Conservation (phyloP, 805 yeast species). For the Candida boidinii region DNA sequence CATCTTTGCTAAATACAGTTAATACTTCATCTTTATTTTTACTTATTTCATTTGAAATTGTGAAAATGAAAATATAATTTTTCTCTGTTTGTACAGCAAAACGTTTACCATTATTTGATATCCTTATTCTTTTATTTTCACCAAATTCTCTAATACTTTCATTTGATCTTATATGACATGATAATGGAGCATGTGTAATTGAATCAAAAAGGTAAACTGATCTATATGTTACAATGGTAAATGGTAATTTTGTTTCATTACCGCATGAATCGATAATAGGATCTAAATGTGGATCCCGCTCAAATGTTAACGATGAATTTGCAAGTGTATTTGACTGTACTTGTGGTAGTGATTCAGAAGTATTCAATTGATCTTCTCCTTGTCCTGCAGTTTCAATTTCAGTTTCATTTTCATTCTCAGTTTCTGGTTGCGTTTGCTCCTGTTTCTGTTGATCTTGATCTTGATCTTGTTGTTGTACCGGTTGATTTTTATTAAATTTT, state of each 20-base stretch:
- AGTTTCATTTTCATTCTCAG: no score
- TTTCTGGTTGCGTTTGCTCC: background rate
- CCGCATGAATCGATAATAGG: constrained; percentile 24
- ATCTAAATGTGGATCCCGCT: constrained; percentile 21
- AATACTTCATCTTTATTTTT: constrained; percentile 18
- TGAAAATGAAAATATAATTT: constrained; percentile 35
- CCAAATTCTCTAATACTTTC: constrained; percentile 41
- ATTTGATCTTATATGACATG: constrained; percentile 35
- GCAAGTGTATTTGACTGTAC: background rate
- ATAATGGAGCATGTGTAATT: constrained; percentile 36
- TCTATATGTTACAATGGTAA: constrained; percentile 27
- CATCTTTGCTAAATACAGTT: constrained; percentile 20
- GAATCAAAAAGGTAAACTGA: constrained; percentile 31
- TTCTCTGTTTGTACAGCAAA: constrained; percentile 32
- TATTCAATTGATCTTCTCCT: background rate
- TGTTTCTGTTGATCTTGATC: background rate
- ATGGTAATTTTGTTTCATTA: constrained; percentile 20
- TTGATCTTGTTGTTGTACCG: background rate
- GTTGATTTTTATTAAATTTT: no score
- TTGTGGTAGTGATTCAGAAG: background rate
- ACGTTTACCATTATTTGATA: constrained; percentile 27
- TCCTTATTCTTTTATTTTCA: constrained; percentile 27
- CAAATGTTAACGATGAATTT: constrained; percentile 11
- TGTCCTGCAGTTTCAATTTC: background rate
- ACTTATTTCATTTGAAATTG: constrained; percentile 21